Conservation (phyloP, 2,329 filamentous ascomycete genomes). For the Lachnellula occidentalis region DNA sequence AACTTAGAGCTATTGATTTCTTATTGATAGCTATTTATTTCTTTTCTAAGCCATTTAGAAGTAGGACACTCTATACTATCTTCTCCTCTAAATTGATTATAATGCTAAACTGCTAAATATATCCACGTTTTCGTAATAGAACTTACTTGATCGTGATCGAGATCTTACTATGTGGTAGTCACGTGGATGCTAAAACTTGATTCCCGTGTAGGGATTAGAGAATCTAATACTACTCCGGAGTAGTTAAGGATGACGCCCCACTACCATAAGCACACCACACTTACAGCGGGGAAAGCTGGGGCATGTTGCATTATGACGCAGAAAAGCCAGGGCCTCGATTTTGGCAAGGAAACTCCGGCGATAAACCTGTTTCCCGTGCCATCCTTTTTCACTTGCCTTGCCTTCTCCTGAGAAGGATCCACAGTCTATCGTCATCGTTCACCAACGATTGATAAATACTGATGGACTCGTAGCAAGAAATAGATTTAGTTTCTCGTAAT, state of each 20-base stretch:
- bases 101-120: too few species aligned
- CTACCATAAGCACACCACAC: constrained; percentile 11
- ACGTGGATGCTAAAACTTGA: background rate
- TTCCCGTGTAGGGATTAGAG: background rate
- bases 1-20: too few species aligned
- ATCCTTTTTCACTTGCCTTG: constrained; percentile 27
- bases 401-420: background rate
- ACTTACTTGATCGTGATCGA: too few species aligned
- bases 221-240: too few species aligned
- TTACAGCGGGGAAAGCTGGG: constrained; percentile 1
- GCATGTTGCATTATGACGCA: background rate
- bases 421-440: background rate
- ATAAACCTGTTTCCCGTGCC: constrained; percentile 32
- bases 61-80: too few species aligned
- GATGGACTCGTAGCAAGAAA: background rate
- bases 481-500: background rate
- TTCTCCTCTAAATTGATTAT: too few species aligned
- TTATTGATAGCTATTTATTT: too few species aligned
- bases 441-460: constrained; percentile 3
- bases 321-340: constrained; percentile 8
- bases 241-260: constrained; percentile 5
- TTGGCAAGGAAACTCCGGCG: too few species aligned
- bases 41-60: too few species aligned
- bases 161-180: background rate
- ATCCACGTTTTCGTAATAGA: too few species aligned